phyloP scores from a whole-genome alignment of 176 grass and related monocot species.

The Rhynchospora tenuis region DNA sequence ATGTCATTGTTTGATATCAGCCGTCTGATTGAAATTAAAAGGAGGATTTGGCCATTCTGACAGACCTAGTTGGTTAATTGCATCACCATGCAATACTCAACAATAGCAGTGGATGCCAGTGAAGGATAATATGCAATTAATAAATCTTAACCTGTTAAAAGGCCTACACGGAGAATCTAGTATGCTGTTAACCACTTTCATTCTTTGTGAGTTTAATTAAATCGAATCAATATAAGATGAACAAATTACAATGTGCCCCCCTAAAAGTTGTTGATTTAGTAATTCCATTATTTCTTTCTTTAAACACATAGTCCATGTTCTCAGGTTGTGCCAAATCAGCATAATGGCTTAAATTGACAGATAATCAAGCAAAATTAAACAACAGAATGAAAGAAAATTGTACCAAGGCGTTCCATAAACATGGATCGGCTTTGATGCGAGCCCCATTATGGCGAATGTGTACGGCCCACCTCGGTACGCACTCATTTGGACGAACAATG shows the following conservation, averaged over 20 bases:
- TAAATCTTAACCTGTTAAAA: neutral
- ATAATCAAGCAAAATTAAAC: neutral
- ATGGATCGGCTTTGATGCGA: conserved; percentile 85
- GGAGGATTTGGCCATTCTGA: neutral
- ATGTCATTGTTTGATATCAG: neutral
- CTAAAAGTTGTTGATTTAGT: neutral
- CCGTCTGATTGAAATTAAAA: neutral
- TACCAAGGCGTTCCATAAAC: conserved; percentile 80
- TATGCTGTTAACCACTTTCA: neutral
- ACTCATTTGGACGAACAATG: conserved; percentile 89
- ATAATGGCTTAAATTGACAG: neutral
- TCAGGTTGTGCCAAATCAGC: neutral
- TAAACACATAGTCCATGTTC: neutral
- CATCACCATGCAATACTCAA: neutral
- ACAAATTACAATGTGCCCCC: neutral
- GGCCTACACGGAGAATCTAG: neutral
- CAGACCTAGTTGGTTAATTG: neutral
- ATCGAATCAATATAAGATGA: neutral
- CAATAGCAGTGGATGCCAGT: neutral
- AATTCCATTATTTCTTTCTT: neutral
- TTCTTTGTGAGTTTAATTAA: neutral
- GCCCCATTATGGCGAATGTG: conserved; percentile 71
- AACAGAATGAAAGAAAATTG: conserved; percentile 11
- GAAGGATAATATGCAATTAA: neutral
- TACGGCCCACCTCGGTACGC: conserved; percentile 73